Percentiles rank a stretch among this genome's conserved stretches.
These are phyloP conservation scores for Amoebophrya sp. DNA, from an alignment of 169 alveolate species.

Conservation along the genomic window DNA sequence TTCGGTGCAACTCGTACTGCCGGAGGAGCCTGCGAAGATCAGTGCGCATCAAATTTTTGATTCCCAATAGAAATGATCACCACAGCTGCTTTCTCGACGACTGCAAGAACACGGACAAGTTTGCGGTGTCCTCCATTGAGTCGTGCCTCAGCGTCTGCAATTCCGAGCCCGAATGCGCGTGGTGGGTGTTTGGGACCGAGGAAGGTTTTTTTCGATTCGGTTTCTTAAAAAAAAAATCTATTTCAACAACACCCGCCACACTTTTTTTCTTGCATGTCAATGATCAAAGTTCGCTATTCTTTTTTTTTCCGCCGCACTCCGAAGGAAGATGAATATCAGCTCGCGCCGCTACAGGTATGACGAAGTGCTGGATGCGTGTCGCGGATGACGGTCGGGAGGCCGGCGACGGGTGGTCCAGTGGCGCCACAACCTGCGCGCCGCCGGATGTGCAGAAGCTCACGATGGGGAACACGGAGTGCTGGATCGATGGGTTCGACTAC, in stretches of 20 bases:
- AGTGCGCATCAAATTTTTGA: too few species aligned
- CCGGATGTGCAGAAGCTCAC: neutral
- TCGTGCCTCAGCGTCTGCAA: neutral
- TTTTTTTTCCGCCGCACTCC: neutral
- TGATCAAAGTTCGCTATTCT: neutral
- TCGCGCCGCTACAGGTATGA: neutral
- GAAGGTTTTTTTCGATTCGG: neutral
- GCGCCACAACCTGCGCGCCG: slow-evolving; percentile 22
- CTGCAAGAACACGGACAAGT: slow-evolving; percentile 14
- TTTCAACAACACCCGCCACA: neutral
- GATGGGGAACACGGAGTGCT: slow-evolving; percentile 30
- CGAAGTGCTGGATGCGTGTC: neutral
- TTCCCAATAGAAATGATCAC: too few species aligned
- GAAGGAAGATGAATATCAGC: neutral
- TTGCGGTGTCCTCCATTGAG: neutral
- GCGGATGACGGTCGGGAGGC: slow-evolving; percentile 4
- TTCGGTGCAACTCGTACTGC: too few species aligned
- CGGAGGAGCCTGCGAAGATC: too few species aligned
- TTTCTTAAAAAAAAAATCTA: neutral
- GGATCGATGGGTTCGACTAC: slow-evolving; percentile 18
- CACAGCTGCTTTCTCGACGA: slow-evolving; percentile 11
- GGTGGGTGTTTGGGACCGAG: slow-evolving; percentile 17
- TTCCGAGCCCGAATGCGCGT: slow-evolving; percentile 5
- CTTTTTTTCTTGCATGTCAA: neutral
- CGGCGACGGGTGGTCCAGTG: slow-evolving; percentile 14